These are phyloP conservation scores for Kodamaea restingae DNA, from an alignment of 805 yeast genomes.

Conservation along the genomic window DNA sequence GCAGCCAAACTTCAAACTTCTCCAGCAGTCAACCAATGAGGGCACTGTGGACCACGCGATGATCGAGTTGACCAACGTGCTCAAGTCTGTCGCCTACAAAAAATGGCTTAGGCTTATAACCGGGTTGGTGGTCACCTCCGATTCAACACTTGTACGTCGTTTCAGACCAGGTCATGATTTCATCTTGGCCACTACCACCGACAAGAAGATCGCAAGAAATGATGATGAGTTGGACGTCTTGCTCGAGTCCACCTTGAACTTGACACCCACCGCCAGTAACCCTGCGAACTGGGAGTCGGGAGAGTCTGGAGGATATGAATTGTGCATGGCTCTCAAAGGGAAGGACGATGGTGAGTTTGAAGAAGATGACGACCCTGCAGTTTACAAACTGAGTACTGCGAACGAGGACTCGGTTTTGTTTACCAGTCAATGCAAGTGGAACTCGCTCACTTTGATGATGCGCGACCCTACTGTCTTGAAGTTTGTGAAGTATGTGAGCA, in stretches of 20 bases:
- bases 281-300: constrained; percentile 80
- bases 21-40: background rate
- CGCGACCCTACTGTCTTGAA: constrained; percentile 85
- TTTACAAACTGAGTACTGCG: constrained; percentile 54
- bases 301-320: constrained; percentile 92
- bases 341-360: constrained; percentile 44
- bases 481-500: constrained; percentile 88
- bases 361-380: constrained; percentile 76
- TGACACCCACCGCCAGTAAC: constrained; percentile 61
- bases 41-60: constrained; percentile 38
- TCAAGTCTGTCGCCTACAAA: constrained; percentile 58
- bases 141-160: constrained; percentile 71
- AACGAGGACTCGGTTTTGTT: constrained; percentile 71
- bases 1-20: constrained; percentile 47
- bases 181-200: constrained; percentile 75
- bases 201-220: constrained; percentile 32
- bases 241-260: constrained; percentile 74
- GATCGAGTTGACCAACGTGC: constrained; percentile 51
- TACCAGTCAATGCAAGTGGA: constrained; percentile 82
- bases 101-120: constrained; percentile 69
- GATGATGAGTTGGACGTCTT: constrained; percentile 39
- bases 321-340: constrained; percentile 69
- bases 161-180: constrained; percentile 95
- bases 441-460: constrained; percentile 67
- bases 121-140: constrained; percentile 55